These are phyloP conservation scores for Colletotrichum phormii DNA, from an alignment of 2,329 filamentous ascomycete genomes.

Conservation along the genomic window DNA sequence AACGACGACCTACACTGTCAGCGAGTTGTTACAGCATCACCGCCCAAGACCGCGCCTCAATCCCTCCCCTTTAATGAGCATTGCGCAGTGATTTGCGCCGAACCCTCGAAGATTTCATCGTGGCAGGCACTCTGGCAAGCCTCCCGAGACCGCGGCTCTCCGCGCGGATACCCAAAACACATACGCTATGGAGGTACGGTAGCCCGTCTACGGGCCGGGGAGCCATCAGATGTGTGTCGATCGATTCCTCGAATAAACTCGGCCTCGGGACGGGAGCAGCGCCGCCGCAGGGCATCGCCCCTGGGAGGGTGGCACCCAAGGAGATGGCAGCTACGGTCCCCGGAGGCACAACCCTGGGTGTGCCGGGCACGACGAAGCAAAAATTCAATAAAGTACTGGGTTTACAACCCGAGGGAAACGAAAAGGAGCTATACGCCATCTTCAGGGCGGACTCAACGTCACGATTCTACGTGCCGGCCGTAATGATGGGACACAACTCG, in stretches of 20 bases:
- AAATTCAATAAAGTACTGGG: slow-evolving; percentile 30
- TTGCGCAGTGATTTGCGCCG: slow-evolving; percentile 27
- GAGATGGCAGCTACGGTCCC: slow-evolving; percentile 41
- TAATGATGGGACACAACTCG: slow-evolving; percentile 45
- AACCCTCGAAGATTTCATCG: slow-evolving; percentile 28
- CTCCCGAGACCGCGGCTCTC: slow-evolving; percentile 55
- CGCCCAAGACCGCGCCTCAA: neutral
- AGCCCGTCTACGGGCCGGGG: slow-evolving; percentile 50
- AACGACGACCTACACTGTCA: neutral
- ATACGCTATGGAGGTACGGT: slow-evolving; percentile 54
- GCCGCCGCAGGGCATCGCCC: slow-evolving; percentile 22
- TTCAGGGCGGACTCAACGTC: slow-evolving; percentile 38
- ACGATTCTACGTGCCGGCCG: slow-evolving; percentile 50
- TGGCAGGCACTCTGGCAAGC: slow-evolving; percentile 45
- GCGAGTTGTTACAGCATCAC: neutral
- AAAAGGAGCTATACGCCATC: slow-evolving; percentile 37
- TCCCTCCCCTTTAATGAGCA: neutral
- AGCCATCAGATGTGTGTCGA: slow-evolving; percentile 46
- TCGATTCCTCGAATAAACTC: slow-evolving; percentile 41
- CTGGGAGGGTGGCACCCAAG: slow-evolving; percentile 37
- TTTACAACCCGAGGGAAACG: slow-evolving; percentile 28
- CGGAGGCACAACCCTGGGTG: slow-evolving; percentile 30
- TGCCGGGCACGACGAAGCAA: slow-evolving; percentile 9
- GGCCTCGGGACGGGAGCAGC: slow-evolving; percentile 4
- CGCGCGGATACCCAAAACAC: slow-evolving; percentile 54